phyloP scores from a whole-genome alignment of 352 stramenopile species.

The Globisporangium spiculum region DNA sequence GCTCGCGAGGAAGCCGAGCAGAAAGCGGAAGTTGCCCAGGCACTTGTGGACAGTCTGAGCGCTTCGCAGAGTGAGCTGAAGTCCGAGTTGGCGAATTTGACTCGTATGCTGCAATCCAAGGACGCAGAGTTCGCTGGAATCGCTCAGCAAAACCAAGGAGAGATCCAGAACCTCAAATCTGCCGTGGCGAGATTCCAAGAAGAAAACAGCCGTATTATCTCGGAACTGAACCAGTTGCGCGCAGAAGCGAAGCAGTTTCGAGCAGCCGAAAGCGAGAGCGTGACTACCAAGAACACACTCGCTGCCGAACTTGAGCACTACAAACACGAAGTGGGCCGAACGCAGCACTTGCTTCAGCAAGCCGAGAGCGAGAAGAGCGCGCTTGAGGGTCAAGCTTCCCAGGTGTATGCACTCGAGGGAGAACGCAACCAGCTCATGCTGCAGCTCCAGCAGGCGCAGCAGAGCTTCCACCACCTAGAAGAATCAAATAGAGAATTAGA shows the following conservation, averaged over 20 bases:
- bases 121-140: conserved; percentile 10
- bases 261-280: conserved; percentile 12
- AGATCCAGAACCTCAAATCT: conserved; percentile 11
- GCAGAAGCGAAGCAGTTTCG: conserved; percentile 26
- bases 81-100: conserved; percentile 6
- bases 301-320: conserved; percentile 29
- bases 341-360: conserved; percentile 36
- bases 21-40: conserved; percentile 13
- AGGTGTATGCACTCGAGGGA: conserved; percentile 35
- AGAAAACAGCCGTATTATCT: conserved; percentile 28
- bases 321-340: conserved; percentile 25
- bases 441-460: conserved; percentile 46
- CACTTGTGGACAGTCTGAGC: conserved; percentile 11
- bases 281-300: conserved; percentile 19
- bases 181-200: conserved; percentile 17
- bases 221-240: conserved; percentile 34
- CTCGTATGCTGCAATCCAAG: conserved; percentile 9
- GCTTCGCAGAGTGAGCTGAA: conserved; percentile 15
- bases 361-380: conserved; percentile 38
- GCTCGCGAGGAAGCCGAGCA: conserved; percentile 17
- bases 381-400: conserved; percentile 33
- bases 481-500: conserved; percentile 57
- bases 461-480: conserved; percentile 38
- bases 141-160: conserved; percentile 7
- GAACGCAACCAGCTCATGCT: conserved; percentile 43